These are phyloP conservation scores for Diaporthe sp. DNA, from an alignment of 2,329 filamentous ascomycete genomes.

Conservation along the genomic window DNA sequence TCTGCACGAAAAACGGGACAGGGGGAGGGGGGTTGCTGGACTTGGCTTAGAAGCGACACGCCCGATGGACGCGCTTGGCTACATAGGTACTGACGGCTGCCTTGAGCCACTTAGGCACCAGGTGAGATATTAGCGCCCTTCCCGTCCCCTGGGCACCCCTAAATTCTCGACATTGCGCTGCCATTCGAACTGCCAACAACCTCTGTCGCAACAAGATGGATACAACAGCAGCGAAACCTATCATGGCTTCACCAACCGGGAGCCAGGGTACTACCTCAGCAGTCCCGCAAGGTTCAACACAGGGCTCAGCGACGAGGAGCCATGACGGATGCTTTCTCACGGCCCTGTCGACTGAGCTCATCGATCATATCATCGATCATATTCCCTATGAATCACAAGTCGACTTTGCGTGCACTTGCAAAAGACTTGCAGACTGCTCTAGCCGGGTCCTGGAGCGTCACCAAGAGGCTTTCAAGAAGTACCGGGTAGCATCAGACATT, in stretches of 20 bases:
- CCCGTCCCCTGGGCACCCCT: not conserved
- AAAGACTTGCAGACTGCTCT: not conserved
- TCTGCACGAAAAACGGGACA: too few species aligned
- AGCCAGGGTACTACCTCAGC: not conserved
- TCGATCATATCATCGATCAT: not conserved
- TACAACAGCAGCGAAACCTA: not conserved
- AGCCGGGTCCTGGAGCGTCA: not conserved
- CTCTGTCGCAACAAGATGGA: not conserved
- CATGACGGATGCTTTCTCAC: not conserved
- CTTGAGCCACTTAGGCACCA: not conserved
- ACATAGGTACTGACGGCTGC: not conserved
- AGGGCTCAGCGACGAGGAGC: not conserved
- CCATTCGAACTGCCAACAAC: not conserved
- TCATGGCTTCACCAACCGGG: not conserved
- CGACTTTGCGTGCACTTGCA: not conserved
- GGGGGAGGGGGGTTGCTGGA: too few species aligned
- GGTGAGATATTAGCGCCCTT: not conserved
- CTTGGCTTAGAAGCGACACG: too few species aligned
- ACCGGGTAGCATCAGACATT: conserved; percentile 3
- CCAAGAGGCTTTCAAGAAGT: not conserved
- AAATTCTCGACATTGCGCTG: not conserved
- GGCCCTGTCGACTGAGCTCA: not conserved
- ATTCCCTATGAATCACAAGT: conserved; percentile 1
- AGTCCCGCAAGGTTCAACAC: not conserved
- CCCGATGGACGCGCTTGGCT: not conserved